phyloP scores from a whole-genome alignment of 2,329 filamentous ascomycete genomes.

The Phyllosticta citriasiana region DNA sequence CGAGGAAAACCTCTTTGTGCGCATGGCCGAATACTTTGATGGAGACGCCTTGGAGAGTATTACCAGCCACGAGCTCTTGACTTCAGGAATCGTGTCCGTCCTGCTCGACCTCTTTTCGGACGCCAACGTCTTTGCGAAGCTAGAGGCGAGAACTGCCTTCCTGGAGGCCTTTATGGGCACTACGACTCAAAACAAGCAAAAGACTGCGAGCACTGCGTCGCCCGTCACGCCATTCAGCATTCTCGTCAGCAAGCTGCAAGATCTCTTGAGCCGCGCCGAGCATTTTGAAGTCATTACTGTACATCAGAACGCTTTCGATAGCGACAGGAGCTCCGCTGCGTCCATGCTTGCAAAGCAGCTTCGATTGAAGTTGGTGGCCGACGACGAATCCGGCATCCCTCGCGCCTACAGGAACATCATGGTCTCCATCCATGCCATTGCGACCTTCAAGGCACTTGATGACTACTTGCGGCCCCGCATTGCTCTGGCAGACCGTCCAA shows the following conservation, averaged over 20 bases:
- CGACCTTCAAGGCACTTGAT: conserved; percentile 92
- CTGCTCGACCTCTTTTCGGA: conserved; percentile 75
- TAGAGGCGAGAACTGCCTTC: conserved; percentile 69
- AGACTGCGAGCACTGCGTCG: conserved; percentile 55
- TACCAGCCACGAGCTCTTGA: conserved; percentile 87
- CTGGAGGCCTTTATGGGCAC: conserved; percentile 86
- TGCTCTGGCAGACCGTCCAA: conserved; percentile 64
- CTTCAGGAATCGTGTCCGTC: conserved; percentile 78
- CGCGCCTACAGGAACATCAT: conserved; percentile 84
- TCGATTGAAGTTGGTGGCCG: conserved; percentile 75
- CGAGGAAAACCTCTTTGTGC: conserved; percentile 60
- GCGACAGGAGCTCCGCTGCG: conserved; percentile 78
- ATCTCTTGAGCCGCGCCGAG: conserved; percentile 89
- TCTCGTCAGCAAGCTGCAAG: conserved; percentile 87
- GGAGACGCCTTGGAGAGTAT: conserved; percentile 83
- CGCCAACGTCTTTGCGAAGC: conserved; percentile 43
- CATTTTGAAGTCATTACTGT: conserved; percentile 97
- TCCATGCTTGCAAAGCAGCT: conserved; percentile 97
- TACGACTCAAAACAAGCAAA: conserved; percentile 50
- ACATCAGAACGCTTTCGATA: conserved; percentile 83
- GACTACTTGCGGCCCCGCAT: conserved; percentile 92
- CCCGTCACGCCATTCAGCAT: conserved; percentile 80
- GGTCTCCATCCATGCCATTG: conserved; percentile 97
- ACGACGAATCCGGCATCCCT: conserved; percentile 85
- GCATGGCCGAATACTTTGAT: conserved; percentile 75